These are phyloP conservation scores for Candida tammaniensis DNA, from an alignment of 805 yeast genomes.

Conservation along the genomic window DNA sequence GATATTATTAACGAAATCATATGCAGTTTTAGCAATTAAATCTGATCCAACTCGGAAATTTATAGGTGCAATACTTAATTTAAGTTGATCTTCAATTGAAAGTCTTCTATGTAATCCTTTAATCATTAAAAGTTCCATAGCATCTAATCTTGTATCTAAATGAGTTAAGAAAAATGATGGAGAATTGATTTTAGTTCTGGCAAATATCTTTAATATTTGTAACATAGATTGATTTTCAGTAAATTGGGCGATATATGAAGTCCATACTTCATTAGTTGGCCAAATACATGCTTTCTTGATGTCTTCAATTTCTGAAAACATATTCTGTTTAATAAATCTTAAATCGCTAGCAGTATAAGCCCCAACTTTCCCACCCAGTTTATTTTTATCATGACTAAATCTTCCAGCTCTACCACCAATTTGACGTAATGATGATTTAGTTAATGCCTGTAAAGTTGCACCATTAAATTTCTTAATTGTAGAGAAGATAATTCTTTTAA, in stretches of 20 bases:
- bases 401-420: conserved; percentile 97
- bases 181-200: conserved; percentile 6
- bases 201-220: conserved; percentile 7
- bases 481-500: conserved; percentile 75
- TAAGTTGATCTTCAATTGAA: conserved; percentile 55
- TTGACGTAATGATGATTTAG: conserved; percentile 75
- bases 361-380: conserved; percentile 49
- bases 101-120: conserved; percentile 21
- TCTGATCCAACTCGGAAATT: conserved; percentile 29
- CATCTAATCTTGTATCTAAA: conserved; percentile 9
- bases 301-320: conserved; percentile 50
- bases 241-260: conserved; percentile 59
- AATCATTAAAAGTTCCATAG: conserved; percentile 37
- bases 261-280: conserved; percentile 77
- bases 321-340: conserved; percentile 40
- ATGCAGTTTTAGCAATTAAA: conserved; percentile 40
- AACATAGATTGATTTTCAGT: conserved; percentile 28
- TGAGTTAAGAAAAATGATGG: conserved; percentile 8
- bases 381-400: conserved; percentile 39
- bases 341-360: conserved; percentile 48
- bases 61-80: conserved; percentile 63
- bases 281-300: conserved; percentile 66
- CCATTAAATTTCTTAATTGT: conserved; percentile 73
- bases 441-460: conserved; percentile 38
- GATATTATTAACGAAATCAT: conserved; percentile 50